Evolutionary conservation across 1,284 basidiomycete genomes (phyloP).

Genomic region (Earliella scabrosa): DNA sequence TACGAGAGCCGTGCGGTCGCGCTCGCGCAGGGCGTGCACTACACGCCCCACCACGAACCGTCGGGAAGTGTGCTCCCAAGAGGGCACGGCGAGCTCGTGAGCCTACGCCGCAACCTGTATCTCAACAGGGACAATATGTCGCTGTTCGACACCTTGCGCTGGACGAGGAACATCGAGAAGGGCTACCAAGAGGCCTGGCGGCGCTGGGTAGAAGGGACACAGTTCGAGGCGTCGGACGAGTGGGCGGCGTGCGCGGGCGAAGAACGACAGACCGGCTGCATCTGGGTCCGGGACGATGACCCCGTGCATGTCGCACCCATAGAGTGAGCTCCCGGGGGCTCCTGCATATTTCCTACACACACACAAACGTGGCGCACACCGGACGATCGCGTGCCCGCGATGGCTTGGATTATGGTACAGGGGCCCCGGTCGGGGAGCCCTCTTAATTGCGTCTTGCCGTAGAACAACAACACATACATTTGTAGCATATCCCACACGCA

Average conservation of each 20-base stretch:
- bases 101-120: conserved; percentile 52
- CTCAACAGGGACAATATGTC: conserved; percentile 50
- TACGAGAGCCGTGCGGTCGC: conserved; percentile 60
- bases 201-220: conserved; percentile 58
- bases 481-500: conserved; percentile 15
- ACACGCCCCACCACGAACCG: conserved; percentile 30
- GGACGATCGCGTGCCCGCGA: background rate
- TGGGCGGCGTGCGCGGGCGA: conserved; percentile 38
- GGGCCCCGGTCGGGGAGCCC: background rate
- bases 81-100: conserved; percentile 43
- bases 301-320: conserved; percentile 23
- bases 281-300: conserved; percentile 46
- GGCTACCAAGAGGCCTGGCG: conserved; percentile 55
- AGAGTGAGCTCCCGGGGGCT: conserved; percentile 1
- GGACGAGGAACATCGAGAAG: conserved; percentile 60
- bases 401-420: background rate
- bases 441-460: background rate
- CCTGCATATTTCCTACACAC: too few species aligned
- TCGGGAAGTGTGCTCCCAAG: conserved; percentile 24
- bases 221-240: conserved; percentile 44
- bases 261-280: conserved; percentile 42
- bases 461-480: conserved; percentile 7
- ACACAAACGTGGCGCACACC: background rate
- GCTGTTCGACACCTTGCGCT: conserved; percentile 60
- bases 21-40: conserved; percentile 46